Evolutionary conservation across 2,329 filamentous ascomycete genomes (phyloP), one percentile per base, ranked within the genome.

Genomic region (Xylariaceae sp.): DNA sequence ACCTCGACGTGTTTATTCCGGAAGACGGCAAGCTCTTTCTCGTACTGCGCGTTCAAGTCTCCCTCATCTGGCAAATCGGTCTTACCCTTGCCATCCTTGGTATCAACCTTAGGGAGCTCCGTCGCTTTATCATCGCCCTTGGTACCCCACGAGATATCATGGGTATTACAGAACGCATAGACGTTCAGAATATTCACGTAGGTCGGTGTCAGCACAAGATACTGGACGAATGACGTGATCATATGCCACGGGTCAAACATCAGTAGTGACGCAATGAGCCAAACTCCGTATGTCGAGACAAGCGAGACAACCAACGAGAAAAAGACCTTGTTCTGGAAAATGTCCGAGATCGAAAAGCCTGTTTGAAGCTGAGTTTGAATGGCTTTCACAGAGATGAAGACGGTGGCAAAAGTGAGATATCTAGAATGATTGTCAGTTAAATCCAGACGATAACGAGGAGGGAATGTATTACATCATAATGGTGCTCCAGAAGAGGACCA

Each of bases 221-320:
- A 98, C 78, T 97, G 93, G 39, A 90, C 67, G 67, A 97, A 89
- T 47, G 86, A 84, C n/a, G 93, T 97, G 66, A 95, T 78, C 90
- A 98, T 97, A 71, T 98, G 93, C 92, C 93, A 98, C 4, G 93
- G 93, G 65, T 98, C 93, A 67, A 97, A 83, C 83, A 97, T 97
- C 56, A 98, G 75, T 55, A 98, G 76, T 7, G 90, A 95, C 1
- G 89, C 86, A 40, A 98, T 70, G 48, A 97, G 79, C 86, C 91
- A 98, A 60, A 98, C 83, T 51, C 94, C 77, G 64, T 93, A 98
- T 0, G 93, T 98, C 10, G 90, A 93, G 59, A 87, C 79, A 60
- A 97, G 80, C 1, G 91, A 96, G 41, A 98, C 82, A 57, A 98
- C 93, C 52, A 98, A 78, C 25, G 89, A 94, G 67, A 93, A 90